Percentiles rank a stretch among this genome's conserved stretches.
These are phyloP conservation scores for Tetrapisispora taiwanensis DNA, from an alignment of 805 yeast species.

Conservation along the genomic window DNA sequence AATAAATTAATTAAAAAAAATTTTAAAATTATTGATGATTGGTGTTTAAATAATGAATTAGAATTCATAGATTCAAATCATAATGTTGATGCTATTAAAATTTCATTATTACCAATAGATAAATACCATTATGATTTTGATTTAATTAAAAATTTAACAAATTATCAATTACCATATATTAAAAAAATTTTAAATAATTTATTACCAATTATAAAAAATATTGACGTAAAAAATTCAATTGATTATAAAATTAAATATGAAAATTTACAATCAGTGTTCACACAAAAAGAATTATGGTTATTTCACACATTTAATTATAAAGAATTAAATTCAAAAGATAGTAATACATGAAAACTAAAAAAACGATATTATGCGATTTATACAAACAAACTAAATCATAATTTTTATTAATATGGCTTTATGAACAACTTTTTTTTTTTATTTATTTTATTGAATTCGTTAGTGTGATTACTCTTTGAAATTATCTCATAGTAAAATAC, in stretches of 20 bases:
- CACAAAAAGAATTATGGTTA: conserved; percentile 2
- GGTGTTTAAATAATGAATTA: conserved; percentile 15
- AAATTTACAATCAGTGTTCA: conserved; percentile 3
- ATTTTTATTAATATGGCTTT: too few relatives aligned
- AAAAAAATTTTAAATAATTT: conserved; percentile 11
- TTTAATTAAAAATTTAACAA: neutral
- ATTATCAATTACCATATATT: conserved; percentile 6
- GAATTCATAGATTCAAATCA: conserved; percentile 2
- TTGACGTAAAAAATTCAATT: conserved; percentile 4
- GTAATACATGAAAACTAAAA: neutral
- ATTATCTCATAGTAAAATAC: neutral
- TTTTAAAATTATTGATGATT: conserved; percentile 18
- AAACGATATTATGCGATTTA: too few relatives aligned
- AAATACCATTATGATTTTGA: neutral
- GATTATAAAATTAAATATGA: neutral
- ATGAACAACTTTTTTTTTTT: too few relatives aligned
- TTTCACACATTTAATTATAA: conserved; percentile 1
- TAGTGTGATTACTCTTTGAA: neutral
- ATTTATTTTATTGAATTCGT: too few relatives aligned
- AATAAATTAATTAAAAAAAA: conserved; percentile 5
- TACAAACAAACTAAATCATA: neutral
- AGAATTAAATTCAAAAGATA: neutral
- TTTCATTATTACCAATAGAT: neutral
- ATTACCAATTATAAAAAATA: conserved; percentile 9
- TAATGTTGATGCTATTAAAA: neutral